A percentile compares a stretch with the other conserved stretches of the same genome.
Evolutionary conservation across 148 eudicot genomes (phyloP).

Genomic region (Rhododendron mucronatum): DNA sequence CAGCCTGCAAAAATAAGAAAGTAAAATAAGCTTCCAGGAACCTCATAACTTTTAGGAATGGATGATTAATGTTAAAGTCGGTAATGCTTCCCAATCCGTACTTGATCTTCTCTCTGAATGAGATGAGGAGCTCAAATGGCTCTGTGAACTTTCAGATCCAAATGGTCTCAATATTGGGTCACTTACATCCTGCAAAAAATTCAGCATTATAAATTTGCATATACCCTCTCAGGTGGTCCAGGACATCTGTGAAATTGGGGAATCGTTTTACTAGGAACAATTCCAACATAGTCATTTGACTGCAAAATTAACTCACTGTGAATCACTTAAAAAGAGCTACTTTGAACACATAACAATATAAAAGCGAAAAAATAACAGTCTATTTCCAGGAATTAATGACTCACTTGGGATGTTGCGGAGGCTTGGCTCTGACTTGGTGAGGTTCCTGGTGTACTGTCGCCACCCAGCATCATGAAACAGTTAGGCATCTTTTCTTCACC

Average conservation of each 20-base stretch:
- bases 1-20: not conserved
- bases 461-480: not conserved
- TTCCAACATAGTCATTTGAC: not conserved
- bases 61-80: not conserved
- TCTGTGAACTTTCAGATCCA: slow-evolving; percentile 9
- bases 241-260: not conserved
- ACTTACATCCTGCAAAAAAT: slow-evolving; percentile 7
- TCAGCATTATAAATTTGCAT: not conserved
- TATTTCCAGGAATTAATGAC: not conserved
- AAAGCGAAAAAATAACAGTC: not conserved
- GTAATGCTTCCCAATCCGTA: not conserved
- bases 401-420: slow-evolving; percentile 10
- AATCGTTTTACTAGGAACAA: not conserved
- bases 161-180: slow-evolving; percentile 5
- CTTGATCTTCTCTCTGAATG: not conserved
- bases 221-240: not conserved
- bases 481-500: slow-evolving; percentile 27
- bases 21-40: not conserved
- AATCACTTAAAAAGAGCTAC: not conserved
- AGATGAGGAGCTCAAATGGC: not conserved
- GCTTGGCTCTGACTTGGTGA: slow-evolving; percentile 9
- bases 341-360: not conserved
- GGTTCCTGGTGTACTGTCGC: slow-evolving; percentile 2
- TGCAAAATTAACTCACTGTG: not conserved
- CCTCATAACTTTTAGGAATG: not conserved